phyloP scores from a whole-genome alignment of 768 basidiomycete genomes.

The Trametes cinnabarina region DNA sequence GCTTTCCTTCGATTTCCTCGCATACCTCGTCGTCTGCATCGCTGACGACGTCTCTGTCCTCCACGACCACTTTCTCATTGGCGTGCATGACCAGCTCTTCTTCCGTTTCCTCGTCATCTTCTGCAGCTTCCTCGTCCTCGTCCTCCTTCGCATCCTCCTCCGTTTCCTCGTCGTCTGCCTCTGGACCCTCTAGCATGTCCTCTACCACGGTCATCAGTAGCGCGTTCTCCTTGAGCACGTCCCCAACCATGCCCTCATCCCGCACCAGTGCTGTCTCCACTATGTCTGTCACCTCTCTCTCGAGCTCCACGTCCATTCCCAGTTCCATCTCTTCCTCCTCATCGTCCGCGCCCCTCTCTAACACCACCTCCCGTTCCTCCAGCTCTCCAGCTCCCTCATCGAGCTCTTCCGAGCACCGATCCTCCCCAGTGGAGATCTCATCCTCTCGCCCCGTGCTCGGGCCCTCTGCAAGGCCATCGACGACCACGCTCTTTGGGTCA shows the following conservation, averaged over 20 bases:
- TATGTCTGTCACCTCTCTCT: background rate
- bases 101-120: background rate
- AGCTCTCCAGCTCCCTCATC: background rate
- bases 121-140: background rate
- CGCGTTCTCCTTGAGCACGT: background rate
- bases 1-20: background rate
- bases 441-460: conserved; percentile 3
- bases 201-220: background rate
- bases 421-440: background rate
- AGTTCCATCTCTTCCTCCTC: background rate
- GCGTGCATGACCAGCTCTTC: background rate
- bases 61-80: background rate
- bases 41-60: background rate
- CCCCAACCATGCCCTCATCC: background rate
- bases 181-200: background rate
- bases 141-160: background rate
- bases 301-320: background rate
- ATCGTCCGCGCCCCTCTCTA: background rate
- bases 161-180: background rate
- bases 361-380: background rate
- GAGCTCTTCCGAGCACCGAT: background rate
- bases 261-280: background rate
- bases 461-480: background rate
- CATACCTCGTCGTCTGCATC: background rate
- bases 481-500: background rate